Percentiles rank a stretch among this genome's conserved stretches.
Conservation (phyloP, 805 yeast species). For the Clavispora vitiphila region DNA sequence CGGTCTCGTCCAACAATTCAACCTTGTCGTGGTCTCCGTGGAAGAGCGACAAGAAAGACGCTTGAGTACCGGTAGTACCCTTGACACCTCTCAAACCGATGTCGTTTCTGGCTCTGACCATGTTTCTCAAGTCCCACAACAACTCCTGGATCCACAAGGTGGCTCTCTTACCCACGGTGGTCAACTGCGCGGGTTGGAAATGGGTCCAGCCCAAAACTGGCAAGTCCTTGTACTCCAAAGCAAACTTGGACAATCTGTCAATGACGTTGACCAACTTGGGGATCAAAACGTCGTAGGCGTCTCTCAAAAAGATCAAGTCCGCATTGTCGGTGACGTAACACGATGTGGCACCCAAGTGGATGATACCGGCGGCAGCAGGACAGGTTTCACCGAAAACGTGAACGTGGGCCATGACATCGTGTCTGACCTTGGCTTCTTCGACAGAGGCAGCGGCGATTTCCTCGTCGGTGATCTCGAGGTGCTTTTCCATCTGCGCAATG, state of each 20-base stretch:
- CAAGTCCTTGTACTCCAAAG: constrained; percentile 85
- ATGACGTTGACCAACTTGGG: constrained; percentile 96
- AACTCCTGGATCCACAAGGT: constrained; percentile 97
- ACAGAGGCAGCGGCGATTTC: constrained; percentile 84
- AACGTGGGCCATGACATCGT: constrained; percentile 99
- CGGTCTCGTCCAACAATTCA: constrained; percentile 85
- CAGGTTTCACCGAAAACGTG: constrained; percentile 90
- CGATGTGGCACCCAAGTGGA: constrained; percentile 97
- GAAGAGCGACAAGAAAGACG: constrained; percentile 88
- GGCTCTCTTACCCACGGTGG: constrained; percentile 97
- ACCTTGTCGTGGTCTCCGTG: constrained; percentile 97
- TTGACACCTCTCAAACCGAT: constrained; percentile 96
- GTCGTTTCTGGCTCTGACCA: constrained; percentile 94
- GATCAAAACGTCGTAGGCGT: constrained; percentile 88
- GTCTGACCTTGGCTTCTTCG: constrained; percentile 97
- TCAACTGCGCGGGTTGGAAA: constrained; percentile 98
- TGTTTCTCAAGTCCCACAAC: constrained; percentile 95
- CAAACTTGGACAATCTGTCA: constrained; percentile 82
- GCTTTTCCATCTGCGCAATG: constrained; percentile 72
- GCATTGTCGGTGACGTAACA: constrained; percentile 98
- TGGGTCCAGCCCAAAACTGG: constrained; percentile 99
- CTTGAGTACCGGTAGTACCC: constrained; percentile 99
- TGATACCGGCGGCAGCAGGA: constrained; percentile 96
- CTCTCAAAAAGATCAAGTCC: constrained; percentile 91
- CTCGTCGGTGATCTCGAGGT: constrained; percentile 83